These are phyloP conservation scores for Climacium dendroides DNA, from an alignment of 225 moss, liverwort and hornwort species.

Conservation along the genomic window DNA sequence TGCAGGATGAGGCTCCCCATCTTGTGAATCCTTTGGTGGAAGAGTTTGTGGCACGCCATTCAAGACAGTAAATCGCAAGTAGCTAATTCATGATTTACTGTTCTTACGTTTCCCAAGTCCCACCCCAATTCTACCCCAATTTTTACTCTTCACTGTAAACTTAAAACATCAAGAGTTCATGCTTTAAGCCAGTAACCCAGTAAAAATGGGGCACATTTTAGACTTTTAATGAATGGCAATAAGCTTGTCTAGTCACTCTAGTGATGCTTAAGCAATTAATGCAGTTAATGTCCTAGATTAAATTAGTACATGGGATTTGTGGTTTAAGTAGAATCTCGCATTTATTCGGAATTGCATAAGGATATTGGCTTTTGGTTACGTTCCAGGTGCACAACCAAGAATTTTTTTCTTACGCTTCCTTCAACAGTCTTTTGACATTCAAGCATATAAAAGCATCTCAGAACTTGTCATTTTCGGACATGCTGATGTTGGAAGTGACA, in stretches of 20 bases:
- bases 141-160: not conserved
- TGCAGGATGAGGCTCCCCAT: constrained; percentile 88
- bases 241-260: not conserved
- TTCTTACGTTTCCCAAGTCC: not conserved
- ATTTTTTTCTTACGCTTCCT: not conserved
- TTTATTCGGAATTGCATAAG: not conserved
- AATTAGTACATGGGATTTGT: not conserved
- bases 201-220: not conserved
- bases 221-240: not conserved
- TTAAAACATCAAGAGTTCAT: not conserved
- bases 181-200: not conserved
- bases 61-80: not conserved
- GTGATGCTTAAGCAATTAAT: not conserved
- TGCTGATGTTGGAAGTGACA: not conserved
- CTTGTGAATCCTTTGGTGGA: constrained; percentile 70
- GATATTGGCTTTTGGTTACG: too few relatives aligned
- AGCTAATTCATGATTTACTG: not conserved
- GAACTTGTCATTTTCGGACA: not conserved
- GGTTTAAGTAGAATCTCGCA: not conserved
- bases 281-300: not conserved
- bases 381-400: not conserved
- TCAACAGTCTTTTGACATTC: not conserved
- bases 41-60: constrained; percentile 54
- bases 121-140: not conserved
- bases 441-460: not conserved